Evolutionary conservation across 805 yeast genomes (phyloP).

Genomic region (Vanderwaltozyma yarrowii): DNA sequence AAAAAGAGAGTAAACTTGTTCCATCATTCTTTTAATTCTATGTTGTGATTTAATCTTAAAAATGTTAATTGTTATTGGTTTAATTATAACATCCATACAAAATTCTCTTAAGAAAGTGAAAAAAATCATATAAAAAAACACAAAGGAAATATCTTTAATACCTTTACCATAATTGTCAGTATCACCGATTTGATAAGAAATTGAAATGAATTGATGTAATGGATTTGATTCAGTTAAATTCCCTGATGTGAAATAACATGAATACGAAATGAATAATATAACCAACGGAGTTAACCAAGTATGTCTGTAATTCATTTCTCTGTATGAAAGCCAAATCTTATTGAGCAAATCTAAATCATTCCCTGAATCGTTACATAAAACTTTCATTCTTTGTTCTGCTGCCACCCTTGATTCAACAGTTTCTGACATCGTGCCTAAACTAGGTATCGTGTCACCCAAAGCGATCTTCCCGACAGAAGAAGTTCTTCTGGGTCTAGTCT

Average conservation of each 20-base stretch:
- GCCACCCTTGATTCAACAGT: slow-evolving; percentile 34
- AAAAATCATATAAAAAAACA: slow-evolving; percentile 61
- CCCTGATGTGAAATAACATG: slow-evolving; percentile 39
- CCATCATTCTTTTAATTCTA: slow-evolving; percentile 70
- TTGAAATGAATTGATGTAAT: slow-evolving; percentile 44
- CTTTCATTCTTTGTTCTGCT: slow-evolving; percentile 14
- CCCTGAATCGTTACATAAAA: slow-evolving; percentile 14
- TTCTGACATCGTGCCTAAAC: slow-evolving; percentile 54
- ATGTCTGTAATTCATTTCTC: slow-evolving; percentile 40
- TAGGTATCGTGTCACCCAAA: slow-evolving; percentile 59
- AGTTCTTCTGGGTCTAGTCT: slow-evolving; percentile 32
- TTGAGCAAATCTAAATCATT: slow-evolving; percentile 38
- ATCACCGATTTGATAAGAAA: slow-evolving; percentile 49
- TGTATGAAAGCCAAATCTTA: slow-evolving; percentile 42
- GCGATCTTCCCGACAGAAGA: slow-evolving; percentile 63
- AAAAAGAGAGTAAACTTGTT: slow-evolving; percentile 70
- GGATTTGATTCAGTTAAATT: slow-evolving; percentile 45
- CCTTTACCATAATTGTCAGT: slow-evolving; percentile 74
- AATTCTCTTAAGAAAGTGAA: slow-evolving; percentile 85
- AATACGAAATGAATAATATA: slow-evolving; percentile 30
- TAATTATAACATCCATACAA: slow-evolving; percentile 63
- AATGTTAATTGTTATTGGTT: slow-evolving; percentile 50
- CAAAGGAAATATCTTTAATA: slow-evolving; percentile 61
- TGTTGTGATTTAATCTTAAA: slow-evolving; percentile 21
- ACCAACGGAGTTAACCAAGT: slow-evolving; percentile 60